Percentiles rank a stretch among this genome's conserved stretches.
phyloP scores from a whole-genome alignment of 495 filamentous ascomycete genomes.

The Clavariopsis aquatica region DNA sequence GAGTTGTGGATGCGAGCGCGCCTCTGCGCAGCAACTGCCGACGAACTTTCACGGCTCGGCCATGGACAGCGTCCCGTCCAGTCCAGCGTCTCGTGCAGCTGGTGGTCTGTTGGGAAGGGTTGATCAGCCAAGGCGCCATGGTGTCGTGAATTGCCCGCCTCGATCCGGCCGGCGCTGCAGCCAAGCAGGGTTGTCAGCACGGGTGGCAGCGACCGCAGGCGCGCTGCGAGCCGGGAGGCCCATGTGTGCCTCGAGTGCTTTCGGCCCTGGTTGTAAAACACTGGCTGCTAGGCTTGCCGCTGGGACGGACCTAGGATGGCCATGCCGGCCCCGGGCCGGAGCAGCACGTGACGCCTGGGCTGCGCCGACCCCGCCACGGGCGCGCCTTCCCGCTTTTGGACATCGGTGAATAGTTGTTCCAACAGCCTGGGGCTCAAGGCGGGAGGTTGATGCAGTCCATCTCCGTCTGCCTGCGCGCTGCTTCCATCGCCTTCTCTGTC shows the following conservation, averaged over 20 bases:
- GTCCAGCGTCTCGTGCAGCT: too few species aligned
- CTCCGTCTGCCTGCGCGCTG: slow-evolving; percentile 9
- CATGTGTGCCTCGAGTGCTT: not conserved
- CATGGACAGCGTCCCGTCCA: too few species aligned
- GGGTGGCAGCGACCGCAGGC: not conserved
- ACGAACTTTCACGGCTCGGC: too few species aligned
- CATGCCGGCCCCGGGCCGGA: not conserved
- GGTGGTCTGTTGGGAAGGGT: too few species aligned
- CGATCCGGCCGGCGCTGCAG: not conserved
- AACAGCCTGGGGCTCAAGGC: not conserved
- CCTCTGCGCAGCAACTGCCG: too few species aligned
- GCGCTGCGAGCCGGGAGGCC: not conserved
- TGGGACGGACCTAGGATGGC: not conserved
- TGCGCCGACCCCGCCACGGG: too few species aligned
- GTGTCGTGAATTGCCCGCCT: not conserved
- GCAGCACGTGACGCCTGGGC: too few species aligned
- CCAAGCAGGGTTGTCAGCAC: not conserved
- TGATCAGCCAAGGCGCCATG: too few species aligned
- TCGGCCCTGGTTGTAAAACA: too few species aligned
- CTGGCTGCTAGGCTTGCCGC: too few species aligned
- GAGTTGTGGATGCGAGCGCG: slow-evolving; percentile 16
- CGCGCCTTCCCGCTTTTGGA: too few species aligned
- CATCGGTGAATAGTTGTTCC: not conserved
- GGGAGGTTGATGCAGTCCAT: not conserved
- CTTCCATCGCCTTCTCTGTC: slow-evolving; percentile 22